Evolutionary conservation across 1,139 yeast species (phyloP), one percentile per base, ranked within the genome.

Genomic region (Meyerozyma guilliermondii): DNA sequence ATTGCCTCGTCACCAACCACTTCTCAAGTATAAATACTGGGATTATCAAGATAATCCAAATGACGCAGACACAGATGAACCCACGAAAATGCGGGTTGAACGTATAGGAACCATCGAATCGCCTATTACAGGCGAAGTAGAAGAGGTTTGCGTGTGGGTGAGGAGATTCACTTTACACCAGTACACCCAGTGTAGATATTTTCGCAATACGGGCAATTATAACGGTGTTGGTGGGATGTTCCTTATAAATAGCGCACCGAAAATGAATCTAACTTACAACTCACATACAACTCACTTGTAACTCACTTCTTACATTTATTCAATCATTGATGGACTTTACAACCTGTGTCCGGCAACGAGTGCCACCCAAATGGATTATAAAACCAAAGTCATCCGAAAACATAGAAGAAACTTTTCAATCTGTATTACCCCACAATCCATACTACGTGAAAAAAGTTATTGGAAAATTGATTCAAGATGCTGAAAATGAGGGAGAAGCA

Each of bases 91-190:
- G 17, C 60, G 79, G 20, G 85, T 80, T 5, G 85, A 81, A 52
- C 61, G 80, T 40, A 78, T 81, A 11, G 87, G 87, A 0, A 74
- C 85, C 4, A 88, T 81, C 58, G 98, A 91, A 58, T 75, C 84
- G 34, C 97, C 97, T 1, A 75, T 88, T 29, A 86, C 80, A 46
- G 98, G 98, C 0, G 68, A 70, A 30, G 63, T 91, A 3, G 63
- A 67, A 14, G 57, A 66, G 13, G 66, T 89, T 51, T 87, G 6
- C 58, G 62, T 5, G 68, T 69, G 1, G 83, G 86, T 36, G 87
- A 86, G 49, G 81, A 79, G 49, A 70, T 91, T 7, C 66, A n/a
- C n/a, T n/a, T n/a, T n/a, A n/a, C n/a, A n/a, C n/a, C n/a, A n/a
- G n/a, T n/a, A n/a, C n/a, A n/a, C n/a, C n/a, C n/a, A n/a, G n/a